Percentiles rank a stretch among this genome's conserved stretches.
Evolutionary conservation across 2,329 filamentous ascomycete species (phyloP).

Genomic region (Rhinocladiella similis): DNA sequence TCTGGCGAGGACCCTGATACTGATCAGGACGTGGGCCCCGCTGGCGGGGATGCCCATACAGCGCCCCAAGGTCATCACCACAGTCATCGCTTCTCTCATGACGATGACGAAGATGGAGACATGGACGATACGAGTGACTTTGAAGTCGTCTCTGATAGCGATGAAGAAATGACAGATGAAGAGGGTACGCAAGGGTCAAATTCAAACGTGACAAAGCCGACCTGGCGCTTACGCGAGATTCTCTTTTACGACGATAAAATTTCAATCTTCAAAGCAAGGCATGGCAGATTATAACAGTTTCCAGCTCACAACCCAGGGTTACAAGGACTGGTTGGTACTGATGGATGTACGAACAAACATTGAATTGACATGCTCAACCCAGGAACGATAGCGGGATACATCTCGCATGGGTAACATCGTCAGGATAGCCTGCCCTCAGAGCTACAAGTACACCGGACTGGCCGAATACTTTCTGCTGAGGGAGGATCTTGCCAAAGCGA

Average conservation of each 20-base stretch:
- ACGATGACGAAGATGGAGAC: slow-evolving; percentile 37
- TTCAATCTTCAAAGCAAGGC: slow-evolving; percentile 74
- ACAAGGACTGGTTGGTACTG: neutral
- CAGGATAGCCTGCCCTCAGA: too few species aligned
- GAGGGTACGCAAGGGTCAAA: slow-evolving; percentile 53
- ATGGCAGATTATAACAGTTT: slow-evolving; percentile 49
- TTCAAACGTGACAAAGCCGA: slow-evolving; percentile 31
- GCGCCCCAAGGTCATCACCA: slow-evolving; percentile 4
- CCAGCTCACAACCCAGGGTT: too few species aligned
- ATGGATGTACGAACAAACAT: neutral
- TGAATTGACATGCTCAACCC: neutral
- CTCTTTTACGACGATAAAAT: slow-evolving; percentile 83
- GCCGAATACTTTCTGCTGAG: too few species aligned
- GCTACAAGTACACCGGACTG: neutral
- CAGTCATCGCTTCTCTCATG: slow-evolving; percentile 26
- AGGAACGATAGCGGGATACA: too few species aligned
- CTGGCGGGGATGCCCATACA: slow-evolving; percentile 6
- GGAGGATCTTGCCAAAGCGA: too few species aligned
- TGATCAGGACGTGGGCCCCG: slow-evolving; percentile 22
- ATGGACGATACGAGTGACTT: slow-evolving; percentile 33
- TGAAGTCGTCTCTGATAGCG: slow-evolving; percentile 36
- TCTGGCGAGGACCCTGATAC: slow-evolving; percentile 25
- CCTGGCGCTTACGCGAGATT: slow-evolving; percentile 71
- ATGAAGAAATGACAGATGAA: slow-evolving; percentile 48
- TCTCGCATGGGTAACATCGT: too few species aligned